Evolutionary conservation across 2,329 filamentous ascomycete species (phyloP).

Genomic region (Thelonectria discophora): DNA sequence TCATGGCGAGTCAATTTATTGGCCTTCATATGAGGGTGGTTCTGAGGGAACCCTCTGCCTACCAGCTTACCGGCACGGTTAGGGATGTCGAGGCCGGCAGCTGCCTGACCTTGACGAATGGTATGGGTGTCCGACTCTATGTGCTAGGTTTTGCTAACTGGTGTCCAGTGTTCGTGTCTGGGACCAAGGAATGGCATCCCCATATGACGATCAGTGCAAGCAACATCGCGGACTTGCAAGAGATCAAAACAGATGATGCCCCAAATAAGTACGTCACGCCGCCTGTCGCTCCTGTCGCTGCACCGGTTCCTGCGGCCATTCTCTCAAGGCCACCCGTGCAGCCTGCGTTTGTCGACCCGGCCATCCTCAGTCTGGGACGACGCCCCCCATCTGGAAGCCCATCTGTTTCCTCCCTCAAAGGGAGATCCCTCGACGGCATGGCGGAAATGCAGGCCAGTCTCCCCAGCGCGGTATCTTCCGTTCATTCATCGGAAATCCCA

Average conservation of each 20-base stretch:
- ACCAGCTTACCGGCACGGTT: conserved; percentile 74
- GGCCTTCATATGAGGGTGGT: conserved; percentile 80
- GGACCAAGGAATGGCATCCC: conserved; percentile 53
- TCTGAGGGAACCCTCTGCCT: conserved; percentile 70
- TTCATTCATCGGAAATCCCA: conserved; percentile 20
- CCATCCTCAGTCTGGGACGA: conserved; percentile 76
- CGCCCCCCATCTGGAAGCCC: conserved; percentile 47
- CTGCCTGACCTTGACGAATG: conserved; percentile 76
- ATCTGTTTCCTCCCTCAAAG: conserved; percentile 35
- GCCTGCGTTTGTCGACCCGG: conserved; percentile 76
- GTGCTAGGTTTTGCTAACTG: conserved; percentile 16
- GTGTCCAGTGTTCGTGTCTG: conserved; percentile 50
- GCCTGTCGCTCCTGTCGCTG: conserved; percentile 35
- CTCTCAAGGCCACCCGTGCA: conserved; percentile 44
- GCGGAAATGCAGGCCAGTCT: conserved; percentile 23
- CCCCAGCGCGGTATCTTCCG: conserved; percentile 21
- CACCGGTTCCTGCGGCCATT: conserved; percentile 39
- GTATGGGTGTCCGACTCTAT: conserved; percentile 54
- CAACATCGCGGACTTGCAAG: conserved; percentile 57
- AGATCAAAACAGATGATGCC: conserved; percentile 47
- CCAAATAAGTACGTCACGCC: conserved; percentile 43
- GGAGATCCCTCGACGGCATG: conserved; percentile 18
- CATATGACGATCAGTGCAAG: conserved; percentile 57
- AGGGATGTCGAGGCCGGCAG: conserved; percentile 72
- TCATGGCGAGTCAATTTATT: conserved; percentile 71